Evolutionary conservation across 1,284 basidiomycete genomes (phyloP), one percentile per base, ranked within the genome.

Genomic region (Cryptococcus hybrid): DNA sequence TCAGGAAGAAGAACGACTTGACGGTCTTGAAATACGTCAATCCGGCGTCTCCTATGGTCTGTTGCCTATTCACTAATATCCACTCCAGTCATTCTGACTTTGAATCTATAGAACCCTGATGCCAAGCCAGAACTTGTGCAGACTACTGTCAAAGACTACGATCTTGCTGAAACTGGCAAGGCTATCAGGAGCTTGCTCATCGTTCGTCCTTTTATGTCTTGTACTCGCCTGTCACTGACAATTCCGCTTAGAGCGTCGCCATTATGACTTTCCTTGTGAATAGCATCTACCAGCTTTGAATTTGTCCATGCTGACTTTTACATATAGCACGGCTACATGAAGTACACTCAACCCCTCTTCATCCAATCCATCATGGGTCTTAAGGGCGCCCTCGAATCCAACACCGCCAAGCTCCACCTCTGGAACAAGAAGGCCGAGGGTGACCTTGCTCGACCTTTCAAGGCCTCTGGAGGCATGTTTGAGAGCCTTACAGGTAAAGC

Each of bases 91-190:
- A 18, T 46, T 12, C 15, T 50, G 47, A 61, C 44, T 45, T 30
- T 30, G 3, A 15, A 18, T 15, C 34, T 36, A 37, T 36, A 89
- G 88, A 84, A 85, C 15, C 78, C 85, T 62, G 69, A 69, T 36
- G 88, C 90, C 58, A 84, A 86, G 24, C 88, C 88, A 45, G 84
- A 88, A 72, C 84, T 95, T 6, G 84, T 94, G 35, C 92, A 89
- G n/a, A 96, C 92, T 7, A 98, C 94, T 24, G 86, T 92, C 59
- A 83, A 86, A 57, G 95, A 98, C 74, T 99, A 99, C 68, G 94
- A 99, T 78, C 85, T 97, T 12, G 80, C 83, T 4, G 90, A 98
- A 77, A 85, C 86, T 3, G 88, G 88, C 57, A 93, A 96, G 82
- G 83, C 88, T n/a, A 88, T 92, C 61, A 77, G 88, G 57, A 83